phyloP scores from a whole-genome alignment of 257 asterid species.

The Nicotiana obtusifolia region DNA sequence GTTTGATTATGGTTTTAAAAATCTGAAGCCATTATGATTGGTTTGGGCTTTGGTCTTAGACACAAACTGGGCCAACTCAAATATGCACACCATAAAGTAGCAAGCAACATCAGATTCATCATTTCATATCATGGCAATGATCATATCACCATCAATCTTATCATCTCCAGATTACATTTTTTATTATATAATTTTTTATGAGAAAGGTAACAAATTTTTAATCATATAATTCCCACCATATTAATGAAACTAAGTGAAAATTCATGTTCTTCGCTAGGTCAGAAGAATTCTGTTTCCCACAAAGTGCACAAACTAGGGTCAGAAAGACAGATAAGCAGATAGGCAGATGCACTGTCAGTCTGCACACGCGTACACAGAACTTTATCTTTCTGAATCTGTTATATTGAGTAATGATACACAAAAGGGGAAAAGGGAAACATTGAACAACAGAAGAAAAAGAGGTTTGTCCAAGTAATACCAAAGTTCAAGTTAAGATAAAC shows the following conservation, averaged over 20 bases:
- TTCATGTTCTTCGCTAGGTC: neutral
- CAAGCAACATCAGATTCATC: neutral
- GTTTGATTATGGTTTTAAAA: neutral
- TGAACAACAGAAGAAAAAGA: neutral
- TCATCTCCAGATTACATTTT: neutral
- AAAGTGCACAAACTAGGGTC: neutral
- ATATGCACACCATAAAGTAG: neutral
- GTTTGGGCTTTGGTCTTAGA: neutral
- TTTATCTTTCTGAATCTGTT: neutral
- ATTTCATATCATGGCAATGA: neutral
- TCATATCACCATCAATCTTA: neutral
- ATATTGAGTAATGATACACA: neutral
- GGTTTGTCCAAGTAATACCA: neutral
- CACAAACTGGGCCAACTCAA: neutral
- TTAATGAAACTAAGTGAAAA: neutral
- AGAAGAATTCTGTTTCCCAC: neutral
- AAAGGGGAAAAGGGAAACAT: neutral
- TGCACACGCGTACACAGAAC: neutral
- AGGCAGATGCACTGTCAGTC: neutral
- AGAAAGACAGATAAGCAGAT: neutral
- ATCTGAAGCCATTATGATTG: neutral
- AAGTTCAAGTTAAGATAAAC: neutral
- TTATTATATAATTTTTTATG: neutral
- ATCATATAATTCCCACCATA: neutral
- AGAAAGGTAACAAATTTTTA: too few relatives aligned